phyloP scores from a whole-genome alignment of 2,329 filamentous ascomycete genomes.

The Pestalotiopsis sp. region DNA sequence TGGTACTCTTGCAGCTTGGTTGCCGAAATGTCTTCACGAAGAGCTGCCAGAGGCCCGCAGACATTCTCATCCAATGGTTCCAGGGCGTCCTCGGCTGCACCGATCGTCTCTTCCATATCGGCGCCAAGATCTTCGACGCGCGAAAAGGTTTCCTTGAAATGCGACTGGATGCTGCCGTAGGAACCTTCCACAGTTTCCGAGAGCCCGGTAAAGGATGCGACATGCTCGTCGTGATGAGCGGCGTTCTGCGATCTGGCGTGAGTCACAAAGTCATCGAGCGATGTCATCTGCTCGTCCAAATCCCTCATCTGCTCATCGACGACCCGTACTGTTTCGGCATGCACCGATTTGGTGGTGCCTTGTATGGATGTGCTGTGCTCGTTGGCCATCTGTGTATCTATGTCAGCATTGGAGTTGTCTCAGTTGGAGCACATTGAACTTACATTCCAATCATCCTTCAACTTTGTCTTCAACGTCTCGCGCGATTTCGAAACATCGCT shows the following conservation, averaged over 20 bases:
- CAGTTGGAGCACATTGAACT: conserved; percentile 50
- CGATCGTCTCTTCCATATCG: conserved; percentile 66
- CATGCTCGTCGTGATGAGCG: conserved; percentile 72
- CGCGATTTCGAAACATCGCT: conserved; percentile 73
- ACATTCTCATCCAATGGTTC: conserved; percentile 63
- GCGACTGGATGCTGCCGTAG: conserved; percentile 70
- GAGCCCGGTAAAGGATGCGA: conserved; percentile 66
- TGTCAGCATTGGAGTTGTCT: neutral
- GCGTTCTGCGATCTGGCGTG: conserved; percentile 82
- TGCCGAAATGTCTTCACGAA: conserved; percentile 69
- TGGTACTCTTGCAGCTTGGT: conserved; percentile 77
- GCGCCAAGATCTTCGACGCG: conserved; percentile 70
- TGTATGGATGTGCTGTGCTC: conserved; percentile 84
- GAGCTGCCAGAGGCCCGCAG: conserved; percentile 69
- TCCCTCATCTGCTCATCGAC: conserved; percentile 88
- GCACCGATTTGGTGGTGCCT: conserved; percentile 80
- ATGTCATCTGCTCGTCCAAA: conserved; percentile 85
- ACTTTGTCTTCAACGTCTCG: conserved; percentile 77
- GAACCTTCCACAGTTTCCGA: conserved; percentile 72
- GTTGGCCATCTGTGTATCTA: conserved; percentile 63
- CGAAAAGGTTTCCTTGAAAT: conserved; percentile 70
- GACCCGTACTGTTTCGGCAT: conserved; percentile 86
- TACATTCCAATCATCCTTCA: conserved; percentile 86
- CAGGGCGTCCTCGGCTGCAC: conserved; percentile 61
- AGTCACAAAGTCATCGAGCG: conserved; percentile 87